Percentiles rank a stretch among this genome's conserved stretches.
Evolutionary conservation across 1,139 yeast genomes (phyloP).

Genomic region (Saccharomyces hybrid): DNA sequence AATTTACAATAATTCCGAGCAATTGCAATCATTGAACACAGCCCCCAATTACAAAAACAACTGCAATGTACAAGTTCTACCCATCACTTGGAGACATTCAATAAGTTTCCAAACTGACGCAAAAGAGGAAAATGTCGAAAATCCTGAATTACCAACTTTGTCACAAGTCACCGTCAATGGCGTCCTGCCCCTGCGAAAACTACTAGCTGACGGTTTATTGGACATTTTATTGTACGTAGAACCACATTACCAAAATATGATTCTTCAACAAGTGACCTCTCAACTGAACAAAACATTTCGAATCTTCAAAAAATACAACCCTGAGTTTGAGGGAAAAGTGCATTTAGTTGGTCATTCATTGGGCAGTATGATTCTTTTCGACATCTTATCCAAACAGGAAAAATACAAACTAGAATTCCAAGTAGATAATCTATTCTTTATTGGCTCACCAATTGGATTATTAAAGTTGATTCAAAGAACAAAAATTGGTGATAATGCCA

Average conservation of each 20-base stretch:
- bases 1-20: constrained; percentile 44
- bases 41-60: constrained; percentile 34
- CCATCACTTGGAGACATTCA: constrained; percentile 71
- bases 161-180: constrained; percentile 75
- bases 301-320: constrained; percentile 55
- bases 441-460: constrained; percentile 88
- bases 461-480: constrained; percentile 63
- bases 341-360: constrained; percentile 86
- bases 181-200: constrained; percentile 63
- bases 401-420: constrained; percentile 50
- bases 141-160: constrained; percentile 48
- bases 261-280: constrained; percentile 55
- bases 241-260: constrained; percentile 56
- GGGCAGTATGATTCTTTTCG: constrained; percentile 82
- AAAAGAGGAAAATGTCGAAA: constrained; percentile 22
- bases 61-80: constrained; percentile 66
- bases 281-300: constrained; percentile 68
- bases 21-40: constrained; percentile 34
- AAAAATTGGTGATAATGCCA: constrained; percentile 35
- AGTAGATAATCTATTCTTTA: constrained; percentile 66
- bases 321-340: constrained; percentile 69
- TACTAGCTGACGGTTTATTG: constrained; percentile 78
- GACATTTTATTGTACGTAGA: constrained; percentile 84
- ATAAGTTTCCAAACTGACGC: constrained; percentile 52
- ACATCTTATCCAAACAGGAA: constrained; percentile 59